phyloP scores from a whole-genome alignment of 176 grass and related monocot genomes.

The Aechmea fasciata region DNA sequence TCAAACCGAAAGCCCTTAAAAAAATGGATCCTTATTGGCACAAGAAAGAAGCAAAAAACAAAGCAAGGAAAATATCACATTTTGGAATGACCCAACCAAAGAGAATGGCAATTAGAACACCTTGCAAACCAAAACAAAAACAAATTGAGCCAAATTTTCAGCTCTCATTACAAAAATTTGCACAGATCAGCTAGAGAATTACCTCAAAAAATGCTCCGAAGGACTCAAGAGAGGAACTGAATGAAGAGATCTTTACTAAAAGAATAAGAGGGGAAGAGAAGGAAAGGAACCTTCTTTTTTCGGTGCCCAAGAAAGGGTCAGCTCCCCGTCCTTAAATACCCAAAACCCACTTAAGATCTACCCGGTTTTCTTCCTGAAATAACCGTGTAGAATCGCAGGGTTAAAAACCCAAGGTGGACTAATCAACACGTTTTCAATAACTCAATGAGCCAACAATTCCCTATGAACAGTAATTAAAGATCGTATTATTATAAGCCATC shows the following conservation, averaged over 20 bases:
- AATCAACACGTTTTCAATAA: neutral
- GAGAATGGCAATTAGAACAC: too few relatives aligned
- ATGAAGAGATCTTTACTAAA: neutral
- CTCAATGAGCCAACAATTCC: neutral
- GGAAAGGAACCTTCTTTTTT: neutral
- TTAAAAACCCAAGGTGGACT: neutral
- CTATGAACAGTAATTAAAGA: neutral
- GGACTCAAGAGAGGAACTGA: neutral
- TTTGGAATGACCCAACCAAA: neutral
- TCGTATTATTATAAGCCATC: neutral
- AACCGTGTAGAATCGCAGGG: neutral
- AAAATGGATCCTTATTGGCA: neutral
- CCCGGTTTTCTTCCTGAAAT: neutral
- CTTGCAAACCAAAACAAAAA: neutral
- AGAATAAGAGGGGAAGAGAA: neutral
- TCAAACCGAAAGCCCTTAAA: neutral
- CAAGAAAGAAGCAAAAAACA: neutral
- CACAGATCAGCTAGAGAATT: neutral
- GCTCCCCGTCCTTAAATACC: constrained; percentile 6
- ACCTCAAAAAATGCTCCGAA: neutral
- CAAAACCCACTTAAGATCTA: neutral
- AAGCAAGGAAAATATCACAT: neutral
- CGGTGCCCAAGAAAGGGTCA: neutral
- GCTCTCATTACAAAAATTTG: neutral
- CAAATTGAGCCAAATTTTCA: neutral